These are phyloP conservation scores for Flaveria sonorensis DNA, from an alignment of 129 eudicot genomes.

Conservation along the genomic window DNA sequence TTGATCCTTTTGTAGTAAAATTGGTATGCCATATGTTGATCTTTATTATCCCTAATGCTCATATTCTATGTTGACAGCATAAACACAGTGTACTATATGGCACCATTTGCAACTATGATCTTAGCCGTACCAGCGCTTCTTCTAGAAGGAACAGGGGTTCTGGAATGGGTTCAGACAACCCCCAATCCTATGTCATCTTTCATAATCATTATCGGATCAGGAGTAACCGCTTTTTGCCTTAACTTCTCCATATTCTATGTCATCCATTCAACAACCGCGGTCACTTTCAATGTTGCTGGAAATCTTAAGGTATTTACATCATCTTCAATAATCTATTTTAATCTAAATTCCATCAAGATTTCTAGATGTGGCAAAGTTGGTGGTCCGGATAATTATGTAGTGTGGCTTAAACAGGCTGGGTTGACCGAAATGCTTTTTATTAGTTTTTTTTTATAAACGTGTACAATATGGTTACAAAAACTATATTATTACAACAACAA, in stretches of 20 bases:
- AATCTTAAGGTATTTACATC: slow-evolving; percentile 70
- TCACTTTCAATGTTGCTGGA: slow-evolving; percentile 97
- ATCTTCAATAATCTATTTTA: background rate
- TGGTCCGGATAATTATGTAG: background rate
- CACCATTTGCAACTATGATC: slow-evolving; percentile 95
- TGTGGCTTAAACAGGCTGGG: background rate
- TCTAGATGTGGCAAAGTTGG: too few relatives aligned
- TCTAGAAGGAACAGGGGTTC: slow-evolving; percentile 85
- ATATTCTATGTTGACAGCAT: slow-evolving; percentile 50
- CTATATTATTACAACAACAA: background rate
- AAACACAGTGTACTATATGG: slow-evolving; percentile 98
- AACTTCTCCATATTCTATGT: slow-evolving; percentile 94
- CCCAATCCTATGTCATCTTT: slow-evolving; percentile 57
- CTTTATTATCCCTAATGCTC: background rate
- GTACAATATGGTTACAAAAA: background rate
- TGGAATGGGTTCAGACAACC: slow-evolving; percentile 60
- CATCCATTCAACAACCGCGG: slow-evolving; percentile 95
- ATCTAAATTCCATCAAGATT: background rate
- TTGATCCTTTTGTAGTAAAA: background rate
- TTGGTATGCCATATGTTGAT: background rate
- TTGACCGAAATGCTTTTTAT: background rate
- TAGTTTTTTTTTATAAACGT: background rate
- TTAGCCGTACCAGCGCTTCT: slow-evolving; percentile 79
- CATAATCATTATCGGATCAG: slow-evolving; percentile 78
- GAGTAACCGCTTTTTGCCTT: slow-evolving; percentile 86